Base-by-base conservation (phyloP, 805 yeast species). In the Barnettozyma vustinii region DNA sequence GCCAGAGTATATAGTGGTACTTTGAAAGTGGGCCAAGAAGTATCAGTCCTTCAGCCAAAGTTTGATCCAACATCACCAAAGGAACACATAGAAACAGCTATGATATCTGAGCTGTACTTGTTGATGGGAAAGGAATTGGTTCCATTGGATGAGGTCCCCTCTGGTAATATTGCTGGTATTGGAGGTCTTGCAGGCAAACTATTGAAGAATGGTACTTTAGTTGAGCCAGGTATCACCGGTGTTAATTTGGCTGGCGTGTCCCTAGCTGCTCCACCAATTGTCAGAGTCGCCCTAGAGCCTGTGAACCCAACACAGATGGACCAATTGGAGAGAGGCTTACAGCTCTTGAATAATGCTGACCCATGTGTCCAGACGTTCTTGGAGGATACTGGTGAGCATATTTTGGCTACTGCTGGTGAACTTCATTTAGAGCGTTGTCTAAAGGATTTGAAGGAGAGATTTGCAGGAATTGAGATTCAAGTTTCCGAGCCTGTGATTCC, bases 201-300 rank as follows among this genome's bases (percentile, higher is more conserved):
- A 30, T 66, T 92, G 56, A 94, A 94, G 63, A 87, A 83, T 60
- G 99, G 96, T 45, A 91, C 99, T 0, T 64, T 89, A 44, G 73
- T 87, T 6, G 73, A 81, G 43, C 73, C 79, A 0, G 77, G 75
- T 2, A 63, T 75, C 2, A 69, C 76, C 5, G 91, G 90, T 37
- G 81, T 82, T n/a, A 84, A 84, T 56, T 70, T 84, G 45, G 96
- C 96, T 0, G 85, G 88, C 55, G 72, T 89, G 18, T 84, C 81
- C 48, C 67, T 81, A 47, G 77, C 84, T 15, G 79, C 86, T n/a
- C 87, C 89, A 30, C 99, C 99, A 1, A 92, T 94, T 62, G 88
- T 94, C 56, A 81, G 90, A 55, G 96, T 94, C 30, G 97, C 99
- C 0, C 72, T 94, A n/a, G 99, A 94, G 63, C 97, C 99, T 1